Conservation (phyloP, 2,329 filamentous ascomycete genomes). For the Venturia oleaginea region DNA sequence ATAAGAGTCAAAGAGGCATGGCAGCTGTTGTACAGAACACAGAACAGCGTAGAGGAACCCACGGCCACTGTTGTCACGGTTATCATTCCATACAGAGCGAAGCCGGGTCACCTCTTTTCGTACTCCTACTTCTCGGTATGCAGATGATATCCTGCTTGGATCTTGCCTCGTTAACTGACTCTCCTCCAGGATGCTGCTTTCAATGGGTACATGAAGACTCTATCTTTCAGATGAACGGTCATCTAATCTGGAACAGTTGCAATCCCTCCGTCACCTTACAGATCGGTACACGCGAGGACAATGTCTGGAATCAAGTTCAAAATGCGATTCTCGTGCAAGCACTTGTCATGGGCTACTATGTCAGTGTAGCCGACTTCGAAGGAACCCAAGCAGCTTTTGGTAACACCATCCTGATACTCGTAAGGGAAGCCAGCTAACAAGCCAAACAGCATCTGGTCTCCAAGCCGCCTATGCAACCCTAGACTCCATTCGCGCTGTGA, state of each 20-base stretch:
- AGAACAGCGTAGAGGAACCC: conserved; percentile 13
- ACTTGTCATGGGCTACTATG: conserved; percentile 7
- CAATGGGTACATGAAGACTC: conserved; percentile 1
- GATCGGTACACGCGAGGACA: conserved; percentile 8
- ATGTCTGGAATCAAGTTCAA: conserved; percentile 8
- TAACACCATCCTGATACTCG: neutral
- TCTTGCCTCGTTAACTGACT: neutral
- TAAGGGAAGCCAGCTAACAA: neutral
- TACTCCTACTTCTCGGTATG: conserved; percentile 12
- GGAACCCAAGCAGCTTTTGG: conserved; percentile 8
- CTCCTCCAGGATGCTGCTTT: conserved; percentile 6
- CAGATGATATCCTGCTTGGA: neutral
- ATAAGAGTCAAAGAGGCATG: conserved; percentile 9
- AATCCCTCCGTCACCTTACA: conserved; percentile 12
- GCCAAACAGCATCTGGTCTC: neutral
- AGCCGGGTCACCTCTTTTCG: conserved; percentile 9
- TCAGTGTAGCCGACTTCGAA: conserved; percentile 9
- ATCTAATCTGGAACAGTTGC: neutral
- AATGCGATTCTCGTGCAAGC: conserved; percentile 6
- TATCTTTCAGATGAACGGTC: neutral
- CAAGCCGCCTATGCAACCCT: conserved; percentile 13
- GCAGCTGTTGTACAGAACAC: conserved; percentile 13
- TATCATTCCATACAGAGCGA: conserved; percentile 8
- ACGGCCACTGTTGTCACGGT: conserved; percentile 11
- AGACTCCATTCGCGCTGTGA: conserved; percentile 12